Evolutionary conservation across 192 early-diverging fungal genomes (phyloP), one percentile per base, ranked within the genome.

Genomic region (Linnemannia hyalina): DNA sequence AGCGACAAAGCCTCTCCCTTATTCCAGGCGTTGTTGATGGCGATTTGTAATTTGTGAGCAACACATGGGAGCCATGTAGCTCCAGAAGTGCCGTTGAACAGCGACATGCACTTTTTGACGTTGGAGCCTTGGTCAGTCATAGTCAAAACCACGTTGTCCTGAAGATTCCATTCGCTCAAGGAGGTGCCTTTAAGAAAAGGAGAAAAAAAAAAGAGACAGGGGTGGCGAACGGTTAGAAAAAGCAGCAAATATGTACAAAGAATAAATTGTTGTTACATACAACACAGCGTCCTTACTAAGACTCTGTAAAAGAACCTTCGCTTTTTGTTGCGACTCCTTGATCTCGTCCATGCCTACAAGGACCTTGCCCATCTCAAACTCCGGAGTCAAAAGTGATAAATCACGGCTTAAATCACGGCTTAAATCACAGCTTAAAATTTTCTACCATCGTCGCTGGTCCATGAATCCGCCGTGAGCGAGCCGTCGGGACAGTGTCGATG

Each of bases 41-140:
- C 46, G 32, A 77, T 77, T 41, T 77, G 68, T 16, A 77, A 4
- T 29, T 77, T 77, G 44, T 77, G 76, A 49, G 63, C 76, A 52
- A 68, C 65, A 49, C 76, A 77, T 47, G 76, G 76, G 26, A 69
- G 29, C 76, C 76, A 77, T 0, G 75, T 26, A 16, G 41, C 29
- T 47, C 15, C 10, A 15, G 63, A 29, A 29, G 8, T 47, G 0
- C 16, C 23, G 11, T 65, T 47, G 29, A 47, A 77, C 4, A 52
- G 0, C 35, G 11, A 40, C 76, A 77, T 77, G 46, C 76, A 77
- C 46, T 77, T 69, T 41, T 77, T 77, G 40, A 77, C 76, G 11
- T 77, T 77, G 6, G 76, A 77, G 4, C 76, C 76, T 77, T 77
- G 76, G 46, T 77, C 76, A 3, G 63, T 69, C 35, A 65, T 77